phyloP scores from a whole-genome alignment of 495 filamentous ascomycete genomes.

The Pseudoneurospora amorphoporcata region DNA sequence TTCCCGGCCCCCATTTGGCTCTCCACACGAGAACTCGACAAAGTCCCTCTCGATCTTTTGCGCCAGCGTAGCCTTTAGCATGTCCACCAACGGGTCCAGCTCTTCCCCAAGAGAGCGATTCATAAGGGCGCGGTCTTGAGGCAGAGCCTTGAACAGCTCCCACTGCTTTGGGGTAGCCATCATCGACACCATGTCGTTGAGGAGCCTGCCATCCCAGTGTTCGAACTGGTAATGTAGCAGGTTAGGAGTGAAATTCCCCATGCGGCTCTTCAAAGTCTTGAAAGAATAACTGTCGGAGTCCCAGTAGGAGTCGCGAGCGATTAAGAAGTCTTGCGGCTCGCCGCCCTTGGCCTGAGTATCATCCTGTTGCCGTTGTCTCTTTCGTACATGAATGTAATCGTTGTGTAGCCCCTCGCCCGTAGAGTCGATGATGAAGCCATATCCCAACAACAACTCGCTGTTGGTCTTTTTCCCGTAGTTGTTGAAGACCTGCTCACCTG shows the following conservation, averaged over 20 bases:
- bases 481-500: constrained; percentile 38
- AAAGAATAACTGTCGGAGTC: constrained; percentile 28
- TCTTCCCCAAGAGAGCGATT: neutral
- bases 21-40: neutral
- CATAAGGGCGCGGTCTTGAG: neutral
- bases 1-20: neutral
- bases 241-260: constrained; percentile 4
- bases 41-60: constrained; percentile 21
- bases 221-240: constrained; percentile 20
- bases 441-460: constrained; percentile 41
- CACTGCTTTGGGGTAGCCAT: constrained; percentile 9
- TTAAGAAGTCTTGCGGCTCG: constrained; percentile 24
- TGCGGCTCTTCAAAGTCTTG: constrained; percentile 19
- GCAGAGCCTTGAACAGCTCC: constrained; percentile 1
- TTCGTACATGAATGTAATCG: constrained; percentile 39
- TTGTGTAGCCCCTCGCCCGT: constrained; percentile 30
- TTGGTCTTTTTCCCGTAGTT: constrained; percentile 46
- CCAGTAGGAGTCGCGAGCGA: constrained; percentile 29
- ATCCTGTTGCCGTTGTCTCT: constrained; percentile 13
- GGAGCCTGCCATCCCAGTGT: constrained; percentile 33
- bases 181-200: constrained; percentile 22
- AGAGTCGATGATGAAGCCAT: constrained; percentile 38
- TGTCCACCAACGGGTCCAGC: constrained; percentile 9
- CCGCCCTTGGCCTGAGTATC: neutral
- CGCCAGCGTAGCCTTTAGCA: constrained; percentile 13